Evolutionary conservation across 2,329 filamentous ascomycete species (phyloP), one percentile per base, ranked within the genome.

Genomic region (Parafenestella ontariensis): DNA sequence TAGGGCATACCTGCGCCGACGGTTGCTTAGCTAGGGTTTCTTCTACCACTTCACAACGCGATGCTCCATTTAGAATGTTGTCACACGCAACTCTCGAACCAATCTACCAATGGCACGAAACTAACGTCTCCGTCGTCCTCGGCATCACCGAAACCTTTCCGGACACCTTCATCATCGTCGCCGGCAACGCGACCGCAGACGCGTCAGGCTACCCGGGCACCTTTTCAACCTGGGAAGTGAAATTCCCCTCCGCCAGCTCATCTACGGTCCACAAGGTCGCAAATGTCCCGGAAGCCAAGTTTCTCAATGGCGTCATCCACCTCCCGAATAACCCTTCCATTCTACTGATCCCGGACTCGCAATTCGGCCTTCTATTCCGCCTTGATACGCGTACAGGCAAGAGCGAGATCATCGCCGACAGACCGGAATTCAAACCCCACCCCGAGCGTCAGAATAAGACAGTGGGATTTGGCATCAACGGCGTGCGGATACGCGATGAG

Each of bases 101-200:
- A 7, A 42, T 58, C 17, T 52, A 56, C 44, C 17, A 52, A 26
- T 56, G 33, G 8, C 17, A 31, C 23, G 48, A 37, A 18, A 37
- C 43, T 13, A 57, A 52, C 11, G 46, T 57, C 26, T 47, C 52
- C 34, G 44, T 39, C 10, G 28, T 59, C 9, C 56, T 59, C 28
- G 56, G 56, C 13, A 56, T 59, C 23, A 40, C 42, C 13, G 53
- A 59, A 39, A 56, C 56, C 23, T 37, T 21, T 10, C 41, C 49
- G 6, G 57, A 57, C 31, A 52, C 44, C 0, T 59, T 57, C 44
- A 29, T 20, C 41, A 33, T 59, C 20, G 33, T 57, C n/a, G 46
- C 46, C 31, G 57, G 57, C 15, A 59, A 57, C 17, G 49, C 47
- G 6, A 56, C 54, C 11, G 47, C 52, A 20, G 50, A 53, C 20